These are phyloP conservation scores for Trypanosoma caninum DNA, from an alignment of 208 protist species.

Conservation along the genomic window DNA sequence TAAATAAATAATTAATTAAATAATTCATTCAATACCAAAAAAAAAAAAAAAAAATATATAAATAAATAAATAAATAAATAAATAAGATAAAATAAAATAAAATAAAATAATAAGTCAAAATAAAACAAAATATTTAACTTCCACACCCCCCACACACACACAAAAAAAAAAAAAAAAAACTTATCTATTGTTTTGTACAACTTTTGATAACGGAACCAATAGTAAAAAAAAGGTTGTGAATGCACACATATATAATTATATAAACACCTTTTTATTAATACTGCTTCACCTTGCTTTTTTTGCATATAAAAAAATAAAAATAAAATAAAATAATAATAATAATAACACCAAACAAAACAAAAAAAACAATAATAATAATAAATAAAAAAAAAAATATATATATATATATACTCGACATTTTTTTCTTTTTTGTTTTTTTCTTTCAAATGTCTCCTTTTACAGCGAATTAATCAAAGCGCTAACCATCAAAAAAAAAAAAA, in stretches of 20 bases:
- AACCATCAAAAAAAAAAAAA: too few relatives aligned
- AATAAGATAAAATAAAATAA: conserved; percentile 13
- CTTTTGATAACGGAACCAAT: too few relatives aligned
- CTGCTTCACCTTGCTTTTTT: background rate
- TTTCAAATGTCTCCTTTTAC: too few relatives aligned
- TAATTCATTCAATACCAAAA: background rate
- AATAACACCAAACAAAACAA: background rate
- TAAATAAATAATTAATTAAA: conserved; percentile 8
- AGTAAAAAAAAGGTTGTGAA: too few relatives aligned
- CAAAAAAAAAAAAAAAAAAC: conserved; percentile 1
- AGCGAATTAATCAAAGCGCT: too few relatives aligned
- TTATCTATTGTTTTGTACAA: background rate
- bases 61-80: conserved; percentile 11
- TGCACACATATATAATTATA: too few relatives aligned
- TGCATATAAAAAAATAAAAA: background rate
- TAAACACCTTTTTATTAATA: background rate
- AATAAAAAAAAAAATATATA: too few relatives aligned
- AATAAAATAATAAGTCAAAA: conserved; percentile 23
- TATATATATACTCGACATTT: too few relatives aligned
- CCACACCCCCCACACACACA: too few relatives aligned
- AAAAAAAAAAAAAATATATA: conserved; percentile 17
- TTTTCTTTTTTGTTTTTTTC: too few relatives aligned
- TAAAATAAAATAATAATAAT: background rate
- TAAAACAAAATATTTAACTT: background rate
- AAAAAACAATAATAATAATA: background rate